Evolutionary conservation across 2,329 filamentous ascomycete genomes (phyloP).

Genomic region (Hypoxylon sp.): DNA sequence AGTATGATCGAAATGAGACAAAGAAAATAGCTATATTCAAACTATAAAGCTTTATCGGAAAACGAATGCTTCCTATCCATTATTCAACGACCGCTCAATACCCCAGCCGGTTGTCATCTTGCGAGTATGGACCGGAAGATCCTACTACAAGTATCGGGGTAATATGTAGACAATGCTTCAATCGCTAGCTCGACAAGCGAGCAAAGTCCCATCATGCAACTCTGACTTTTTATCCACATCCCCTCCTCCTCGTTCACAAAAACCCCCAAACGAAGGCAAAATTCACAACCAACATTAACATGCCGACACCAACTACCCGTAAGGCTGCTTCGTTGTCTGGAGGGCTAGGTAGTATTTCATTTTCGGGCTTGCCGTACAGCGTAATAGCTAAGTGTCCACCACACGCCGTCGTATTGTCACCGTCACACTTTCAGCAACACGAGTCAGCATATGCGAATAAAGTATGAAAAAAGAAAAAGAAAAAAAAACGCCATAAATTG

Average conservation of each 20-base stretch:
- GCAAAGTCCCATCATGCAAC: conserved; percentile 5
- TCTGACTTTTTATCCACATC: background rate
- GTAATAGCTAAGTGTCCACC: conserved; percentile 67
- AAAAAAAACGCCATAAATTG: too few relatives aligned
- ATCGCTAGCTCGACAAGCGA: conserved; percentile 5
- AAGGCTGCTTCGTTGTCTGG: conserved; percentile 17
- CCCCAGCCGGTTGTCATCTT: background rate
- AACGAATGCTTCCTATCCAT: conserved; percentile 30
- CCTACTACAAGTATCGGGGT: background rate
- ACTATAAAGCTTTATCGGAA: conserved; percentile 18
- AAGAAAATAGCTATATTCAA: conserved; percentile 20
- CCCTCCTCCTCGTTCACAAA: conserved; percentile 17
- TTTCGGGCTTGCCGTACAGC: conserved; percentile 56
- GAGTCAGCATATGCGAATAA: background rate
- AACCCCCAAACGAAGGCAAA: conserved; percentile 24
- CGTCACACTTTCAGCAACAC: conserved; percentile 61
- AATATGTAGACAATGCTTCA: background rate
- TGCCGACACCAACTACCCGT: conserved; percentile 28
- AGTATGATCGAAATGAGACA: conserved; percentile 15
- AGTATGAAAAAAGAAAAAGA: too few relatives aligned
- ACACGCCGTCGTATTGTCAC: conserved; percentile 66
- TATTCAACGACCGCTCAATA: conserved; percentile 2
- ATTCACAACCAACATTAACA: conserved; percentile 26
- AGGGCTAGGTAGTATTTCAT: background rate
- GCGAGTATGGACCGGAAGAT: background rate